Evolutionary conservation across 2,329 filamentous ascomycete genomes (phyloP).

Genomic region (Xylariales sp.): DNA sequence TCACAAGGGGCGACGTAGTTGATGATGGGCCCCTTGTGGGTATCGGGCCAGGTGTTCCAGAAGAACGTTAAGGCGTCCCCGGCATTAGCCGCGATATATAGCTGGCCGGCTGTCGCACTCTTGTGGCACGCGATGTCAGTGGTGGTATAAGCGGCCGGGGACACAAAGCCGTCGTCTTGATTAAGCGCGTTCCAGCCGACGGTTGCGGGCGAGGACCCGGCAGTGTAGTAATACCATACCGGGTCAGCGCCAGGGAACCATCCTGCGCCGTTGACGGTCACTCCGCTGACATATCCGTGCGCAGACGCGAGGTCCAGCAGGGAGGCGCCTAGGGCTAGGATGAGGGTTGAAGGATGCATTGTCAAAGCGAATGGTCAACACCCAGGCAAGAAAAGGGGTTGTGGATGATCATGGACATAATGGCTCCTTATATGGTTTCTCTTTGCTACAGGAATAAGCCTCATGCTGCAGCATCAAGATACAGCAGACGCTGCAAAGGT

Average conservation of each 20-base stretch:
- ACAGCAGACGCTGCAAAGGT: too few relatives aligned
- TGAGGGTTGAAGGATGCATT: conserved; percentile 4
- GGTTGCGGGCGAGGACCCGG: conserved; percentile 13
- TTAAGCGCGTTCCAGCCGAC: conserved; percentile 37
- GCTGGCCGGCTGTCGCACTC: conserved; percentile 30
- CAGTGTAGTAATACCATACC: conserved; percentile 20
- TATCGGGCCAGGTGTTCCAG: conserved; percentile 30
- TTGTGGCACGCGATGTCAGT: conserved; percentile 42
- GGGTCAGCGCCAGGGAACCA: conserved; percentile 18
- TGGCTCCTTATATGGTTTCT: too few relatives aligned
- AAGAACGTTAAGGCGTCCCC: conserved; percentile 26
- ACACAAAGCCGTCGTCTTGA: conserved; percentile 45
- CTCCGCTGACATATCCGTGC: conserved; percentile 19
- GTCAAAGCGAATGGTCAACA: too few relatives aligned
- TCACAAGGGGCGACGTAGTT: conserved; percentile 31
- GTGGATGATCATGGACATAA: too few relatives aligned
- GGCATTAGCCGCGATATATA: conserved; percentile 18
- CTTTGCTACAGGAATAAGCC: too few relatives aligned
- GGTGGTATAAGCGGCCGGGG: conserved; percentile 29
- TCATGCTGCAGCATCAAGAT: too few relatives aligned
- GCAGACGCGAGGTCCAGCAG: conserved; percentile 14
- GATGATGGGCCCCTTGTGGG: conserved; percentile 30
- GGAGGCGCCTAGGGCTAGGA: conserved; percentile 8
- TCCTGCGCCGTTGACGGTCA: conserved; percentile 17
- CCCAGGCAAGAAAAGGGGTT: too few relatives aligned